Conservation (phyloP, 2,329 filamentous ascomycete genomes). For the Parastagonospora avenae region DNA sequence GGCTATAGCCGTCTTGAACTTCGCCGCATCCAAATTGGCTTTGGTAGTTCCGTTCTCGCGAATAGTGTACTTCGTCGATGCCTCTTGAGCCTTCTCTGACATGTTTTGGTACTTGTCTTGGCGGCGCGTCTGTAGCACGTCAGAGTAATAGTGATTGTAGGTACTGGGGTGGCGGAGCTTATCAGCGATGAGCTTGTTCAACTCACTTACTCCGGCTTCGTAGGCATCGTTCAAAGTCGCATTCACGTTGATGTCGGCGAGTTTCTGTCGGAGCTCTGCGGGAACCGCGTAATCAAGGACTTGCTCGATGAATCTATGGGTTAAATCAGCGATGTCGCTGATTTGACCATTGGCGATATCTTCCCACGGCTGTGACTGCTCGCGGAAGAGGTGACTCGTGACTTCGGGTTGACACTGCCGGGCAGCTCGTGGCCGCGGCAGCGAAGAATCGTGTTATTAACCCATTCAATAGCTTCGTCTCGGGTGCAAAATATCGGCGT, state of each 20-base stretch:
- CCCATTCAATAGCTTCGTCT: constrained; percentile 47
- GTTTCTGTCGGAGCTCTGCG: constrained; percentile 46
- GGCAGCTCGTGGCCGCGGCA: constrained; percentile 62
- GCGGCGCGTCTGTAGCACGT: neutral
- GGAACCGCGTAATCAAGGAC: constrained; percentile 48
- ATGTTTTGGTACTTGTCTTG: constrained; percentile 4
- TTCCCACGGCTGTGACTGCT: constrained; percentile 63
- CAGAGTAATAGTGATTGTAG: constrained; percentile 49
- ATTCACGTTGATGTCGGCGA: constrained; percentile 49
- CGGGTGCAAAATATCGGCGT: too few relatives aligned
- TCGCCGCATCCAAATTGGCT: too few relatives aligned
- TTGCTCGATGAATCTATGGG: constrained; percentile 45
- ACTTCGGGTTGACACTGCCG: constrained; percentile 65
- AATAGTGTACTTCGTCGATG: neutral
- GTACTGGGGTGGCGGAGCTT: constrained; percentile 48
- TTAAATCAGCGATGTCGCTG: too few relatives aligned
- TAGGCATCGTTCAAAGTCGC: constrained; percentile 34
- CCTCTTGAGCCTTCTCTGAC: neutral
- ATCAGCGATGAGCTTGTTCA: neutral
- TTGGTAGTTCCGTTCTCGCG: neutral
- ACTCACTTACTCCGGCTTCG: constrained; percentile 44
- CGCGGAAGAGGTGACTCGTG: constrained; percentile 62
- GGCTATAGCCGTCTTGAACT: too few relatives aligned
- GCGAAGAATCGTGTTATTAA: constrained; percentile 46
- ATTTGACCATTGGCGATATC: constrained; percentile 39